Percentiles rank a stretch among this genome's conserved stretches.
These are phyloP conservation scores for Candida yuanshanica DNA, from an alignment of 805 yeast genomes.

Conservation along the genomic window DNA sequence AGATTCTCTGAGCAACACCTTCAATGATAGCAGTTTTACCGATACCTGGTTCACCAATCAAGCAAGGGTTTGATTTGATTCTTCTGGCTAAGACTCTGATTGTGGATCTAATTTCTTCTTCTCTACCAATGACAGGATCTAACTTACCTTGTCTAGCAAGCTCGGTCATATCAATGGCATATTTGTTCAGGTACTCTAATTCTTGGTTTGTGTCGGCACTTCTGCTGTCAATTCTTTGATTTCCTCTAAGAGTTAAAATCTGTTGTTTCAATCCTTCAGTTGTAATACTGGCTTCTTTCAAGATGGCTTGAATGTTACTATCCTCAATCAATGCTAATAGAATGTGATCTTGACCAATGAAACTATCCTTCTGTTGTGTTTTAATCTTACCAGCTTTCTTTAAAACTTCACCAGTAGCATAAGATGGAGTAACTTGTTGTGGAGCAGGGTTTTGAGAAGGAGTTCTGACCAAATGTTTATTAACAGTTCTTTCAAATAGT, in stretches of 20 bases:
- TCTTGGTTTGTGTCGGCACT: constrained; percentile 86
- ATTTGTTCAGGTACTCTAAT: constrained; percentile 79
- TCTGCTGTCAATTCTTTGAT: constrained; percentile 86
- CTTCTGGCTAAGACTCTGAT: constrained; percentile 95
- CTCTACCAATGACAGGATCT: constrained; percentile 98
- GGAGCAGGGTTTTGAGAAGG: constrained; percentile 93
- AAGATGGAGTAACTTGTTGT: constrained; percentile 66
- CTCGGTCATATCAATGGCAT: constrained; percentile 91
- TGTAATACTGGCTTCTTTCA: constrained; percentile 68
- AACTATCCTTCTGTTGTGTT: constrained; percentile 83
- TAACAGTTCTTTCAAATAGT: constrained; percentile 70
- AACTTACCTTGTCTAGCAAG: constrained; percentile 90
- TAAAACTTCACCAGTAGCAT: constrained; percentile 70
- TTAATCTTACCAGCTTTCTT: constrained; percentile 72
- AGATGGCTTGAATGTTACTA: constrained; percentile 55
- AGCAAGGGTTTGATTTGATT: constrained; percentile 92
- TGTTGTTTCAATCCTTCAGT: constrained; percentile 71
- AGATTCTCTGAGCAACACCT: constrained; percentile 96
- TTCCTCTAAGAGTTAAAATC: constrained; percentile 78
- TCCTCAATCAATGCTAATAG: constrained; percentile 83
- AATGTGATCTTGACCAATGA: constrained; percentile 91
- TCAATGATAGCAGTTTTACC: constrained; percentile 98
- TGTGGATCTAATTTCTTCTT: constrained; percentile 94
- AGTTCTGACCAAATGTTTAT: constrained; percentile 72
- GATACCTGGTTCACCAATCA: constrained; percentile 99